Percentiles rank a stretch among this genome's conserved stretches.
These are phyloP conservation scores for Ophiostoma tasmaniense DNA, from an alignment of 2,329 filamentous ascomycete genomes.

Conservation along the genomic window DNA sequence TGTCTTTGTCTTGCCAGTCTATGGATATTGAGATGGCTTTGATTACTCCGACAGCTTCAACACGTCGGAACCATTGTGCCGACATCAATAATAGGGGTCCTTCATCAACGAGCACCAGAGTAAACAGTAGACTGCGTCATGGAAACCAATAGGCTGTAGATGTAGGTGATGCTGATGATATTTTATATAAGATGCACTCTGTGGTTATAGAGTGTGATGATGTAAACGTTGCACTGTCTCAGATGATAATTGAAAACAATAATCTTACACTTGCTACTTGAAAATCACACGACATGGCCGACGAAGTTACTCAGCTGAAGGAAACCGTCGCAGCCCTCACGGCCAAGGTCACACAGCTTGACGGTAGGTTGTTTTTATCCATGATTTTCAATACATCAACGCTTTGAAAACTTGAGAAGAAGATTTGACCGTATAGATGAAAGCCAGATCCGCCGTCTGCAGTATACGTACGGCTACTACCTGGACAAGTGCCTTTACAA, in stretches of 20 bases:
- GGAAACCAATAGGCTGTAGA: neutral
- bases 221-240: neutral
- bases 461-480: conserved; percentile 52
- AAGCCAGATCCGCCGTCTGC: conserved; percentile 45
- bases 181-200: neutral
- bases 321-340: conserved; percentile 20
- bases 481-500: conserved; percentile 51
- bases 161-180: neutral
- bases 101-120: neutral
- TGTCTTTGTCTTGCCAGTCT: neutral
- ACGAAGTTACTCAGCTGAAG: conserved; percentile 21
- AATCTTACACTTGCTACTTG: no score
- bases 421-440: conserved; percentile 33
- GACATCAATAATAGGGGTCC: neutral
- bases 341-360: conserved; percentile 18
- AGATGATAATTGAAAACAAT: no score
- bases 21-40: no score
- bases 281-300: conserved; percentile 14
- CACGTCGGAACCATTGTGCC: conserved; percentile 1
- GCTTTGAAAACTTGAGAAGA: no score
- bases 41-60: neutral
- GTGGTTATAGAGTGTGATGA: neutral
- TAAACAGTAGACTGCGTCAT: neutral
- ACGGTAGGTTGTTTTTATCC: conserved; percentile 12
- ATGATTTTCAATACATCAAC: neutral